Conservation (phyloP, 2,329 filamentous ascomycete genomes). For the Sarocladium oryzae region DNA sequence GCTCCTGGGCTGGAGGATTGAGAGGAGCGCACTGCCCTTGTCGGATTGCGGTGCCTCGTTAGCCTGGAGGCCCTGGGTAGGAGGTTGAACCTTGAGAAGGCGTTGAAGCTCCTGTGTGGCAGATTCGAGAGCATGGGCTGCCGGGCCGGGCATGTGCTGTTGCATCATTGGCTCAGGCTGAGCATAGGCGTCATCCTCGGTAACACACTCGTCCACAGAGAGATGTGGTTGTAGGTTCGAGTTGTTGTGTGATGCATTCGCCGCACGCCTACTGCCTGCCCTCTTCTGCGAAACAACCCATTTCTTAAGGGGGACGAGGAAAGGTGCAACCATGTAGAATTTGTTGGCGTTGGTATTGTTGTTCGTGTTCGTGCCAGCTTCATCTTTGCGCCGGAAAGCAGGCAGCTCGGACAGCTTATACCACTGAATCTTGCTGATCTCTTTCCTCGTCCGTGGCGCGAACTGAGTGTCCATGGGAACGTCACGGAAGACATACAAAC, state of each 20-base stretch:
- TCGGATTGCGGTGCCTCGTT: slow-evolving; percentile 24
- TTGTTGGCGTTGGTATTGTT: slow-evolving; percentile 53
- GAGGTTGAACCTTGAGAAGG: slow-evolving; percentile 48
- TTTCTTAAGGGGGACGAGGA: slow-evolving; percentile 76
- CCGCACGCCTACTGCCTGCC: slow-evolving; percentile 46
- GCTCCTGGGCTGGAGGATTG: slow-evolving; percentile 37
- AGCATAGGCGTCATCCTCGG: slow-evolving; percentile 54
- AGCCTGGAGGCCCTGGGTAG: slow-evolving; percentile 41
- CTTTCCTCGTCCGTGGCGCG: slow-evolving; percentile 85
- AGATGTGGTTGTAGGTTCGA: slow-evolving; percentile 34
- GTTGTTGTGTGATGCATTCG: slow-evolving; percentile 34
- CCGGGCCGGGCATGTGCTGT: slow-evolving; percentile 15
- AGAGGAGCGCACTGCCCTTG: slow-evolving; percentile 46
- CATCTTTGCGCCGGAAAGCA: slow-evolving; percentile 65
- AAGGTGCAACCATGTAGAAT: slow-evolving; percentile 97
- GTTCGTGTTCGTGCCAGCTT: slow-evolving; percentile 25
- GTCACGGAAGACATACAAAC: slow-evolving; percentile 84
- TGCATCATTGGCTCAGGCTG: slow-evolving; percentile 28
- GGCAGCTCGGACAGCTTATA: slow-evolving; percentile 86
- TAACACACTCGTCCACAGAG: slow-evolving; percentile 46
- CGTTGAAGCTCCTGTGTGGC: slow-evolving; percentile 47
- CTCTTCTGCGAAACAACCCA: slow-evolving; percentile 86
- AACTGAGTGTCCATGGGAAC: slow-evolving; percentile 84
- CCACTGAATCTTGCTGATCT: slow-evolving; percentile 97
- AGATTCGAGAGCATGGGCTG: slow-evolving; percentile 40